These are phyloP conservation scores for Elaeis guineensis DNA, from an alignment of 176 grass and related monocot genomes.

Conservation along the genomic window DNA sequence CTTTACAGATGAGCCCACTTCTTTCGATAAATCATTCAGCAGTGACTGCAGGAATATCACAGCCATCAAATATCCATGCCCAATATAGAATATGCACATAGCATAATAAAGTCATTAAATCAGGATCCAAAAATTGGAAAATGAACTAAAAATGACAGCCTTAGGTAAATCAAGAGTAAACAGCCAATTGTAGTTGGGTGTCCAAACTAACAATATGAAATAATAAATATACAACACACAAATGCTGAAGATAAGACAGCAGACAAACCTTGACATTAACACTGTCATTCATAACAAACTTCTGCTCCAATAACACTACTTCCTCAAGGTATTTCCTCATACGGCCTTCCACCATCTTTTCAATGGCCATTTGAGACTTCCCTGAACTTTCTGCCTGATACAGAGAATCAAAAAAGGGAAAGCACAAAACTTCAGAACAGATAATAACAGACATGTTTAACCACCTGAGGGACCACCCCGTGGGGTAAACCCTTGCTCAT, in stretches of 20 bases:
- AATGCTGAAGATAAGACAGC: neutral
- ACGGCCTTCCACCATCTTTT: conserved; percentile 96
- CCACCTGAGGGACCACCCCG: no score
- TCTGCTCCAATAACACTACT: conserved; percentile 91
- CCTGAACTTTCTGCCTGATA: conserved; percentile 82
- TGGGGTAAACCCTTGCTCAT: no score
- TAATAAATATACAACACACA: no score
- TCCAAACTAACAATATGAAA: no score
- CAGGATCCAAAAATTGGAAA: conserved; percentile 6
- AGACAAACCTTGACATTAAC: conserved; percentile 58
- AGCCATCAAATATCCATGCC: conserved; percentile 1
- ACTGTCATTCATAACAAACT: conserved; percentile 63
- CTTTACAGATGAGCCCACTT: conserved; percentile 71
- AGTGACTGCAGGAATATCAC: conserved; percentile 36
- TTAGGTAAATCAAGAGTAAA: neutral
- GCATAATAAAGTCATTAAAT: no score
- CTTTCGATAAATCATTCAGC: conserved; percentile 82
- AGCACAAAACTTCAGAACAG: conserved; percentile 1
- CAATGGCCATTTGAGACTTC: conserved; percentile 87
- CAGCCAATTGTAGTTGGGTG: no score
- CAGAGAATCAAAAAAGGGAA: conserved; percentile 4
- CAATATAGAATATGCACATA: conserved; percentile 10
- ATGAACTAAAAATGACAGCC: neutral
- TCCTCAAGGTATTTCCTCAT: conserved; percentile 91
- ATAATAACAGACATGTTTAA: no score